Base-by-base conservation (phyloP, 495 filamentous ascomycete genomes). In the Pyronema domesticum region DNA sequence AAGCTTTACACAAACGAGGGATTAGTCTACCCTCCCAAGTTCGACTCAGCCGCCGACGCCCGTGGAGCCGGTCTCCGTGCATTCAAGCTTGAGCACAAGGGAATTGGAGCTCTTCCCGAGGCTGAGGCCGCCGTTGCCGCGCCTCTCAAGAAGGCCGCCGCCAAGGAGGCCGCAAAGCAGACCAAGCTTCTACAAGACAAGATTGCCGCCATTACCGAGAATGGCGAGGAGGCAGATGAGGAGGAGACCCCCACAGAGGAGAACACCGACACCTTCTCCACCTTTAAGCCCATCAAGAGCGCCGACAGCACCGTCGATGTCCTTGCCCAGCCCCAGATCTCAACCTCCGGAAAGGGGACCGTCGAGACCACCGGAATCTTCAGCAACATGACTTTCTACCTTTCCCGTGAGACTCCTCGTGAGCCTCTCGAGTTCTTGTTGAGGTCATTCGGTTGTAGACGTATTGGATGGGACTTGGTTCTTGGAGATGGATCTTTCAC, bases 401-500 rank as follows among this genome's bases (percentile, higher is more conserved):
- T 98, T 37, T 96, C 93, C 17, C 80, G 91, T 58, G 91, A 98
- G 69, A 88, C 89, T 1, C 91, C 91, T 17, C 78, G 88, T 58
- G 82, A 87, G 51, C 80, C 91, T 0, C 73, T 98, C 6, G 91
- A 98, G 68, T 95, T 98, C 66, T 79, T 98, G 52, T 80, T 98
- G 46, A 83, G 87, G 57, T 78, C 91, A 11, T 96, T 95, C 58
- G 91, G 93, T 53, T 95, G 91, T 74, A 94, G 86, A 73, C 80
- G 93, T 45, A 82, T 98, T 61, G 89, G 87, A 48, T 98, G 91
- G 91, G 89, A 94, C 64, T 71, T 77, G 3, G 78, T 88, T 19
- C 74, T 94, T 33, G 93, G 91, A 54, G 88, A 89, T 59, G 91
- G 93, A 13, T 82, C 91, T 51, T 95, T 83, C 69, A 95, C 87